Base-by-base conservation (phyloP, 75 land plant genomes). In the Ceratopteris richardii region DNA sequence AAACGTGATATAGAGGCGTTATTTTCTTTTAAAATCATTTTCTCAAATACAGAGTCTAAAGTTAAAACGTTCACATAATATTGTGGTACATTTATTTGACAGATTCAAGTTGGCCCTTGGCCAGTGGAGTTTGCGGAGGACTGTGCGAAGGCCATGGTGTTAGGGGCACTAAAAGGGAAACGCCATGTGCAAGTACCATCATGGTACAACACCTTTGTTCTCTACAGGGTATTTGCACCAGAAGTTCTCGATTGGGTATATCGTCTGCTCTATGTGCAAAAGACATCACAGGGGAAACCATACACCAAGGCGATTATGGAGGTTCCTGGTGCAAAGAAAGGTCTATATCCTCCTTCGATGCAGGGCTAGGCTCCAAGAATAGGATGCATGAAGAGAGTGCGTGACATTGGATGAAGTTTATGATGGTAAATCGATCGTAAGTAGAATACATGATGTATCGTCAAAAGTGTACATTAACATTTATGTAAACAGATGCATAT, bases 131-230 rank as follows among this genome's bases (percentile, higher is more conserved):
- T 36, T 19, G 76, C 70, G 0, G 69, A 73, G 40, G 57, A 47
- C 14, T 81, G 79, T 29, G 89, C 85, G 7, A 72, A 61, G 65
- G 76, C 69, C 0, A 76, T 81, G 1, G 81, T 88, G 43, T 53
- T 56, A 1, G 72, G 86, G 17, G 82, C 81, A 0, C 33, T 70
- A 37, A 39, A 74, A 9, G 83, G 85, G 23, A 67, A 76, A 14
- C 67, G 74, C 14, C 69, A 74, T 20, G 68, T 82, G 66, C 77
- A 70, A 20, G 64, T 62, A 48, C 94, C 94, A 7, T 28, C 64
- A 1, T 88, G 88, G 83, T 79, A 63, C 48, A 63, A 29, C 30
- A 59, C 29, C 10, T 46, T 80, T 0, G 56, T 54, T 52, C 41
- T 66, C 21, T 71, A 70, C 67, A 72, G 69, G 31, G 37, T 74